Base-by-base conservation (phyloP, 2,329 filamentous ascomycete species). In the Pseudogymnoascus sp. region DNA sequence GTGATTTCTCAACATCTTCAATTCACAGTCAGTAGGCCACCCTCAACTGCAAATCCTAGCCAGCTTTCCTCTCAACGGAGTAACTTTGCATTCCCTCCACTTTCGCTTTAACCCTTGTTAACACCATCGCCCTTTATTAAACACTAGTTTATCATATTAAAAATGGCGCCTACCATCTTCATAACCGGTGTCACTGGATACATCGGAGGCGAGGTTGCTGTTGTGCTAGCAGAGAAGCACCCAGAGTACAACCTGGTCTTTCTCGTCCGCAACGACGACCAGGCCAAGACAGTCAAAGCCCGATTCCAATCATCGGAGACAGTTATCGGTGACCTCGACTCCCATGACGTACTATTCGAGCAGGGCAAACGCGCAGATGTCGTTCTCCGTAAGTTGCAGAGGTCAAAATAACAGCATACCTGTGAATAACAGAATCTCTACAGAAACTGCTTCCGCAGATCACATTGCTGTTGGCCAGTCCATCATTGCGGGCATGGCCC, bases 401-500 rank as follows among this genome's bases (percentile, higher is more conserved):
- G 35, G 26, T 29, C 6, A n/a, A 16, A 16, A 10, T n/a, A 19
- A 31, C 24, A n/a, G 13, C 26, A 31, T 11, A n/a, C 5, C 11
- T 26, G 42, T 44, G 35, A 24, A 14, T 35, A 19, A 13, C 10
- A 19, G n/a, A 24, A 64, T 11, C 29, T 8, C 19, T 16, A 11
- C 24, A 70, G 69, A 70, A 65, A 63, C 61, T 14, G 69, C 68
- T 19, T 68, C 65, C 16, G 42, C 69, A 6, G 68, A 70, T 60
- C 69, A 70, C 33, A 61, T 66, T 38, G 44, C 63, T 13, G 64
- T 44, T 1, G 79, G 79, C 1, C 67, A 68, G 8, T 76, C 81
- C 50, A 80, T 84, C 50, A 74, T 76, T 44, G 76, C 77, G 65
- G 81, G 81, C 0, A 66, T 83, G 10, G 73, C 74, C 3, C 70